A percentile compares a stretch with the other conserved stretches of the same genome.
Conservation (phyloP, 257 asterid species). For the Jacaranda copaia region DNA sequence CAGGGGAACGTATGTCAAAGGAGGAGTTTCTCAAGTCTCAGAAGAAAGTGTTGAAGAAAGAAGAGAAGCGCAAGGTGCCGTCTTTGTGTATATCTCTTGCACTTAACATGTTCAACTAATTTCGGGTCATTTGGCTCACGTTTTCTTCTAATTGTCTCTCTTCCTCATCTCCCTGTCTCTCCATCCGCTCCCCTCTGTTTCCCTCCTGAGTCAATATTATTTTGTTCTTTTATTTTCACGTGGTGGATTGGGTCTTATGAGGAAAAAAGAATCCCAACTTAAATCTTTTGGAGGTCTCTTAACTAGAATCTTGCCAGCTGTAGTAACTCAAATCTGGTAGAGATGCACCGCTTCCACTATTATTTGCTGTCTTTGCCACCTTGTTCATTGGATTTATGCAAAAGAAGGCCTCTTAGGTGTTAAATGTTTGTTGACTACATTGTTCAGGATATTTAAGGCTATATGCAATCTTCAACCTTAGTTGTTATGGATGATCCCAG, state of each 20-base stretch:
- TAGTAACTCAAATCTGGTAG: not conserved
- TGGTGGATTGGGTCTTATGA: not conserved
- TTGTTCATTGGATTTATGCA: not conserved
- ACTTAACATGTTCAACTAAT: not conserved
- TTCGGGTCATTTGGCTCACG: not conserved
- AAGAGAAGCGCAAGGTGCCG: conserved; percentile 89
- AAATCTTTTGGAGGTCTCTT: not conserved
- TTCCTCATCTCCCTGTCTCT: not conserved
- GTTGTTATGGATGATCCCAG: not conserved
- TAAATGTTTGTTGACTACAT: not conserved
- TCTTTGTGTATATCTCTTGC: conserved; percentile 18
- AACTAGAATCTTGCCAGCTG: not conserved
- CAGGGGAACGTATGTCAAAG: conserved; percentile 87
- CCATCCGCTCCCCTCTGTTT: not conserved
- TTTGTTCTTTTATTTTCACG: not conserved
- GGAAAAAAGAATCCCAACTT: not conserved
- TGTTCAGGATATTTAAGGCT: not conserved
- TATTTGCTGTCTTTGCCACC: not conserved
- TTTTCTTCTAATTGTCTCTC: not conserved
- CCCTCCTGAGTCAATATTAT: not conserved
- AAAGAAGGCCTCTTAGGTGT: not conserved
- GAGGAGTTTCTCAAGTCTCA: conserved; percentile 69
- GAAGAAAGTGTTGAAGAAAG: conserved; percentile 62
- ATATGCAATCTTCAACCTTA: not conserved
- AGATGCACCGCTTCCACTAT: not conserved